Evolutionary conservation across 83 land plant species (phyloP), one percentile per base, ranked within the genome.

Genomic region (Picea abies): DNA sequence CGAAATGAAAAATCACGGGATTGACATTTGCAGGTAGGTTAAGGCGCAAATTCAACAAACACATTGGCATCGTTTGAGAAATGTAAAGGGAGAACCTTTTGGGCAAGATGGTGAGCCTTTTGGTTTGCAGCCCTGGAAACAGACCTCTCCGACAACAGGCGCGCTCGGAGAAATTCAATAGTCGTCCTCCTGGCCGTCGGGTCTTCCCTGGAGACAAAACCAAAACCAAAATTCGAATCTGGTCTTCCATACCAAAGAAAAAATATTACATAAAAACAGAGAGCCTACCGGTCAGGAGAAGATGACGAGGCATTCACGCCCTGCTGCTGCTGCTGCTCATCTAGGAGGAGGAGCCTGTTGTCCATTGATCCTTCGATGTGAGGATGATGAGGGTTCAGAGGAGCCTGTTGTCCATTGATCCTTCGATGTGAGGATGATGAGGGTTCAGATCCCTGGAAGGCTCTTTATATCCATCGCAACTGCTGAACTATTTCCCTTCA

Each of bases 141-240:
- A 20, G 94, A 90, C 84, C 94, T 85, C 81, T 92, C 94, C n/a
- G 94, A 92, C 20, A 90, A 87, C 81, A 92, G 83, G 23, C 94
- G 80, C 20, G 92, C 94, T 5, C 94, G 86, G 44, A 92, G 92
- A 62, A 84, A 92, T 25, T 92, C 94, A 81, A 92, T 84, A 14
- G 94, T 92, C 90, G 85, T 90, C 60, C 14, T 56, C 60, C 60
- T 56, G 49, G 85, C 79, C 39, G 85, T 82, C 0, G 93, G 81
- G 80, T 87, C 89, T 82, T 79, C 60, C 47, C 82, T 56, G 60
- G 60, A 56, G 14, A 56, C 15, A 56, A 56, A 56, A 12, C 60
- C 82, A 22, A 22, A 32, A 32, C 12, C 75, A 49, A 67, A 26
- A 22, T 10, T 67, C 20, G 4, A 22, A 22, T 67, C 29, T 67